phyloP scores from a whole-genome alignment of 805 yeast genomes.

The Candida coleopterorum region DNA sequence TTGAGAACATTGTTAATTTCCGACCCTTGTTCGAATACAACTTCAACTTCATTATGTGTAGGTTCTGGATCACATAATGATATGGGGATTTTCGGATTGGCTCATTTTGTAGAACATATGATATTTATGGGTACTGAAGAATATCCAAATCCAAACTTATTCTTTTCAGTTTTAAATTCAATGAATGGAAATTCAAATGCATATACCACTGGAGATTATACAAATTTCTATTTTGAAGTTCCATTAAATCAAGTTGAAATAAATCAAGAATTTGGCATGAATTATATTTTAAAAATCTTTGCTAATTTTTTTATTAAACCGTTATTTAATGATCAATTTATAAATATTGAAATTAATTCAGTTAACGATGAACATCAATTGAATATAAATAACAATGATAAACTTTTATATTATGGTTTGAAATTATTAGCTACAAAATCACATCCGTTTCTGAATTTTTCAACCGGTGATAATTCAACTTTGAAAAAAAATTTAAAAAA shows the following conservation, averaged over 20 bases:
- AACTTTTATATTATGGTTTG: slow-evolving; percentile 55
- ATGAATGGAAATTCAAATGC: slow-evolving; percentile 64
- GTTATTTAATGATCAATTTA: slow-evolving; percentile 35
- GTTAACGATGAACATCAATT: slow-evolving; percentile 62
- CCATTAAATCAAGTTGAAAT: slow-evolving; percentile 37
- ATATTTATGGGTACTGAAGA: slow-evolving; percentile 46
- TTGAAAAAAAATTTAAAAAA: slow-evolving; percentile 32
- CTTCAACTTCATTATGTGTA: slow-evolving; percentile 70
- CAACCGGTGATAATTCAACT: slow-evolving; percentile 60
- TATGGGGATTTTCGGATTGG: slow-evolving; percentile 73
- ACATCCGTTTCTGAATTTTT: slow-evolving; percentile 58
- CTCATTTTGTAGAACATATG: slow-evolving; percentile 49
- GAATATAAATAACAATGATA: slow-evolving; percentile 42
- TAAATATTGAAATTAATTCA: slow-evolving; percentile 52
- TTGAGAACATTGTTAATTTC: slow-evolving; percentile 64
- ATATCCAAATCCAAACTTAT: slow-evolving; percentile 44
- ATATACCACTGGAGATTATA: slow-evolving; percentile 61
- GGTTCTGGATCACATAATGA: slow-evolving; percentile 80
- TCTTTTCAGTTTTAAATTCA: slow-evolving; percentile 38
- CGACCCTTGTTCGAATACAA: slow-evolving; percentile 61
- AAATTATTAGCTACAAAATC: slow-evolving; percentile 42
- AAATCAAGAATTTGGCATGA: slow-evolving; percentile 35
- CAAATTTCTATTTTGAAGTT: slow-evolving; percentile 59
- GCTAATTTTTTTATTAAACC: slow-evolving; percentile 51
- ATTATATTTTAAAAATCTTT: slow-evolving; percentile 44